A percentile compares a stretch with the other conserved stretches of the same genome.
phyloP scores from a whole-genome alignment of 495 filamentous ascomycete genomes.

The Aspergillus olivimuriae region DNA sequence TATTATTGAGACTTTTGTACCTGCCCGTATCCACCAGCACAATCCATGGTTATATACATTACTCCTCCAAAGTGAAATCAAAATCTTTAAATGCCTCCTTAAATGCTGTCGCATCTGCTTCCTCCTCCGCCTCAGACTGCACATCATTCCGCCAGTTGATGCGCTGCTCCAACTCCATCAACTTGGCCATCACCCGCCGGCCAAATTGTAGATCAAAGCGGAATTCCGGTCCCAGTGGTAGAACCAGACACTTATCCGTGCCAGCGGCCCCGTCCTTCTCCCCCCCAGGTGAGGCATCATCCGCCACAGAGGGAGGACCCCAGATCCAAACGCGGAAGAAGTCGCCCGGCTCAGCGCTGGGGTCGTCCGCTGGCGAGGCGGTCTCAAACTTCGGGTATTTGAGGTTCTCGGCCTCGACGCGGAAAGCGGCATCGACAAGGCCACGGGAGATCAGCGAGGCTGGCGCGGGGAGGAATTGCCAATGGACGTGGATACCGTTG shows the following conservation, averaged over 20 bases:
- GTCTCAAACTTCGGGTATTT: conserved; percentile 51
- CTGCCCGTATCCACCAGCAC: neutral
- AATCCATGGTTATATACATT: neutral
- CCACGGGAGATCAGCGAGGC: conserved; percentile 55
- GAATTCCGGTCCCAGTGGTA: conserved; percentile 46
- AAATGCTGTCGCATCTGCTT: conserved; percentile 69
- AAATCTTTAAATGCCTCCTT: conserved; percentile 78
- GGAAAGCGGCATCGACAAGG: conserved; percentile 76
- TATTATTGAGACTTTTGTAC: neutral
- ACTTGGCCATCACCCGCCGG: conserved; percentile 76
- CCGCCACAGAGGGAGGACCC: conserved; percentile 24
- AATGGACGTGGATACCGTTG: conserved; percentile 78
- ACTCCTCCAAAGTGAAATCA: conserved; percentile 63
- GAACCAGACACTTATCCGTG: conserved; percentile 41
- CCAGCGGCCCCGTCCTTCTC: conserved; percentile 9
- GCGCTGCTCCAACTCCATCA: conserved; percentile 68
- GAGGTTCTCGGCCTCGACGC: conserved; percentile 73
- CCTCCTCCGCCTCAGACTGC: conserved; percentile 72
- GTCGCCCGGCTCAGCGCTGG: conserved; percentile 52
- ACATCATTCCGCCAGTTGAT: conserved; percentile 76
- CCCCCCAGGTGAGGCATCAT: neutral
- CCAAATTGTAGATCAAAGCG: conserved; percentile 63
- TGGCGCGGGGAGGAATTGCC: conserved; percentile 87
- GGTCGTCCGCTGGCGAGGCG: conserved; percentile 21
- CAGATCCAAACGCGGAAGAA: conserved; percentile 85